These are phyloP conservation scores for Alloteropsis semialata DNA, from an alignment of 176 grass and related monocot species.

Conservation along the genomic window DNA sequence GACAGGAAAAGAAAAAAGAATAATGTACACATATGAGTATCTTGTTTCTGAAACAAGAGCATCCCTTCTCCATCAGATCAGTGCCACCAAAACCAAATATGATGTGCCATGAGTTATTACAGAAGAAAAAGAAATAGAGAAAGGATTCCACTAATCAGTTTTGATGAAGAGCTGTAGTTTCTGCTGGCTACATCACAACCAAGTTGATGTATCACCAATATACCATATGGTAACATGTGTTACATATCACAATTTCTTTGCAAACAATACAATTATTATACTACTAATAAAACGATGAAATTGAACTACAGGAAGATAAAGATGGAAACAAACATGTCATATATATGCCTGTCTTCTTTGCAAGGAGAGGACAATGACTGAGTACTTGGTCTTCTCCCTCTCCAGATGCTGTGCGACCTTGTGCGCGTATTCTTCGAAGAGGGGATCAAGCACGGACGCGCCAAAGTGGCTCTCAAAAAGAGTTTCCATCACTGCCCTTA, in stretches of 20 bases:
- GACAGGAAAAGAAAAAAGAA: background rate
- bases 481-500: conserved; percentile 28
- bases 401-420: conserved; percentile 16
- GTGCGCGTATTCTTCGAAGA: background rate
- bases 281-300: background rate
- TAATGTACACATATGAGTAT: background rate
- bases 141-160: background rate
- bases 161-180: background rate
- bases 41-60: background rate
- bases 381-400: conserved; percentile 24
- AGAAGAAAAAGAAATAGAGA: background rate
- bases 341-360: too few species aligned
- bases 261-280: background rate
- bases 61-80: background rate
- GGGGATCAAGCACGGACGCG: conserved; percentile 2
- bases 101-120: background rate
- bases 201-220: background rate
- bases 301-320: background rate
- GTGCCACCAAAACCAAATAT: background rate
- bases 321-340: too few species aligned
- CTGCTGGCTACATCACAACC: background rate
- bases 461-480: conserved; percentile 20
- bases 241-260: background rate
- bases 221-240: too few species aligned
- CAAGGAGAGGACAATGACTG: too few species aligned